Conservation (phyloP, 768 basidiomycete species). For the Kwoniella newhampshirensis region DNA sequence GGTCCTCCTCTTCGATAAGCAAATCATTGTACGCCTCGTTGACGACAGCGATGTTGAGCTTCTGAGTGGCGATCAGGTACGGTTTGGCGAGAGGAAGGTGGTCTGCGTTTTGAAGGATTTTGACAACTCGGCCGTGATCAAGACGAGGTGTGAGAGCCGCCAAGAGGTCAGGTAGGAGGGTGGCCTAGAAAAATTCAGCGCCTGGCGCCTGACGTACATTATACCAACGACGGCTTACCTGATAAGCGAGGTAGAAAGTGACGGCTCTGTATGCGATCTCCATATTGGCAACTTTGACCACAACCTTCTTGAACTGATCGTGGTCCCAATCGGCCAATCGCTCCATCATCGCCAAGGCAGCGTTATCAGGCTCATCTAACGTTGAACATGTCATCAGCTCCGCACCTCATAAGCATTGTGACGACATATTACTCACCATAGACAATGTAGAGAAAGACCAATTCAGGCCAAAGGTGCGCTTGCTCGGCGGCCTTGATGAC, state of each 20-base stretch:
- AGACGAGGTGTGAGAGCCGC: slow-evolving; percentile 89
- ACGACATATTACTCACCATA: slow-evolving; percentile 70
- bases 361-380: slow-evolving; percentile 74
- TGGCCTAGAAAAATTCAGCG: slow-evolving; percentile 73
- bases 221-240: slow-evolving; percentile 18
- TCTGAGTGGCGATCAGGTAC: slow-evolving; percentile 94
- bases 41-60: slow-evolving; percentile 94
- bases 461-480: slow-evolving; percentile 96
- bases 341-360: slow-evolving; percentile 97
- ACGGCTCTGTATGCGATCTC: slow-evolving; percentile 93
- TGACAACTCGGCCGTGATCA: slow-evolving; percentile 91
- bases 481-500: slow-evolving; percentile 95
- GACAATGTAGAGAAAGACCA: slow-evolving; percentile 97
- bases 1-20: slow-evolving; percentile 98
- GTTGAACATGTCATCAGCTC: slow-evolving; percentile 27
- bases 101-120: slow-evolving; percentile 77
- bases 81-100: slow-evolving; percentile 93
- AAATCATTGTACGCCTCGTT: slow-evolving; percentile 98
- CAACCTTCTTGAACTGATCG: slow-evolving; percentile 98
- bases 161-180: slow-evolving; percentile 85
- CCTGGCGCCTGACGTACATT: background rate
- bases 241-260: slow-evolving; percentile 42
- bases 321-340: slow-evolving; percentile 99
- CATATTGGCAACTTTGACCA: slow-evolving; percentile 93
- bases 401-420: too few species aligned